These are phyloP conservation scores for Cryptomeria japonica DNA, from an alignment of 75 land plant genomes.

Conservation along the genomic window DNA sequence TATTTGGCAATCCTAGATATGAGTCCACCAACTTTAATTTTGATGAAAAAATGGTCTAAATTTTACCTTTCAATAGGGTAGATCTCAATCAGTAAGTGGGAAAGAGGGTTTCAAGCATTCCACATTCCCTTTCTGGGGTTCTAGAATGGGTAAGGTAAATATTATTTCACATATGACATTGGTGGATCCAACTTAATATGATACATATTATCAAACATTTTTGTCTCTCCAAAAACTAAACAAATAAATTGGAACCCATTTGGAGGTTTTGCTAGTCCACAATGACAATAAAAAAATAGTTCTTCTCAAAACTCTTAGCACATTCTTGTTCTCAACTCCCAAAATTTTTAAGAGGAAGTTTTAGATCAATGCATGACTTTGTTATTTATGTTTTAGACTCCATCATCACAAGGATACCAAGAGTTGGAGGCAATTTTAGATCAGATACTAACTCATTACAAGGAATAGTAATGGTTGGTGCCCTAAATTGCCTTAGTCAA, in stretches of 20 bases:
- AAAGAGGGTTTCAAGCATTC: conserved; percentile 39
- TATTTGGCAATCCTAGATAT: conserved; percentile 34
- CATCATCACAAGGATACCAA: conserved; percentile 28
- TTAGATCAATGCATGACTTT: conserved; percentile 58
- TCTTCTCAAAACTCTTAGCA: conserved; percentile 13
- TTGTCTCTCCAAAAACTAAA: conserved; percentile 40
- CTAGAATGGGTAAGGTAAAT: conserved; percentile 17
- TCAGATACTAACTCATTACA: conserved; percentile 54
- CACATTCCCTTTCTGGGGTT: conserved; percentile 58
- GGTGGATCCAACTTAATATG: conserved; percentile 17
- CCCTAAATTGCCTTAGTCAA: conserved; percentile 62
- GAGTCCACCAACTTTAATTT: conserved; percentile 52
- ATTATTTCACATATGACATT: conserved; percentile 43
- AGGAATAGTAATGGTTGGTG: conserved; percentile 83
- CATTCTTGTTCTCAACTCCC: conserved; percentile 28
- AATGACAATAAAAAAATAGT: conserved; percentile 21
- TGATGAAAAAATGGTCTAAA: conserved; percentile 37
- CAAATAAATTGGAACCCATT: conserved; percentile 18
- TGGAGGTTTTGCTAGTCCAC: conserved; percentile 38
- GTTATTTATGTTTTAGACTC: conserved; percentile 56
- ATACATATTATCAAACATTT: conserved; percentile 72
- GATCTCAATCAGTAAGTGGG: conserved; percentile 48
- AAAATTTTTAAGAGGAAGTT: conserved; percentile 58
- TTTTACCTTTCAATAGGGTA: conserved; percentile 36
- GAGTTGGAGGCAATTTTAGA: conserved; percentile 48